phyloP scores from a whole-genome alignment of 1,284 basidiomycete genomes.

The Ustilago crameri region DNA sequence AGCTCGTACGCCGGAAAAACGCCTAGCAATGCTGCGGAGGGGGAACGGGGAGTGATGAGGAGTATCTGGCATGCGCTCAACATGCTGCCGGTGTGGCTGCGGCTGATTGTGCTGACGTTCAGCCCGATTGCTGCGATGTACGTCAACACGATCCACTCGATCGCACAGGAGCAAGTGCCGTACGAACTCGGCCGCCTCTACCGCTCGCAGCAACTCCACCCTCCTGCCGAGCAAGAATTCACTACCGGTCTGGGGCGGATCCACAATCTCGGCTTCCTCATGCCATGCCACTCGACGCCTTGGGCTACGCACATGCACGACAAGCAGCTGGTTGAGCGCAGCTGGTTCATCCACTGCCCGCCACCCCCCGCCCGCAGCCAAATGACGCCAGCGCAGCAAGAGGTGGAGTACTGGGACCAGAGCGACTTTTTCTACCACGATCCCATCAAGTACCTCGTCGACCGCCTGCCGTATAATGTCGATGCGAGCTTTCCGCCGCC shows the following conservation, averaged over 20 bases:
- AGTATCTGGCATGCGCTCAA: conserved; percentile 23
- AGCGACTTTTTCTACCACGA: conserved; percentile 83
- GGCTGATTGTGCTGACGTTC: conserved; percentile 23
- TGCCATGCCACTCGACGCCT: conserved; percentile 98
- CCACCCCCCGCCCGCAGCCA: conserved; percentile 20
- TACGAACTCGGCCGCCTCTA: conserved; percentile 34
- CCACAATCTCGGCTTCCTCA: conserved; percentile 81
- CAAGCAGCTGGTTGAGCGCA: conserved; percentile 22
- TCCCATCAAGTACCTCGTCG: conserved; percentile 76
- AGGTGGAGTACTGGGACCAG: conserved; percentile 79
- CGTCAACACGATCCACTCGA: conserved; percentile 44
- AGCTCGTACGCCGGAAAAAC: conserved; percentile 13
- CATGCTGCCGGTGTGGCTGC: conserved; percentile 29
- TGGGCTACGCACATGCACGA: conserved; percentile 88
- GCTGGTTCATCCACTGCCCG: conserved; percentile 59
- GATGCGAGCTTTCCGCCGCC: conserved; percentile 74
- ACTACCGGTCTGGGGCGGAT: conserved; percentile 38
- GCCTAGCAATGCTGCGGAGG: no score
- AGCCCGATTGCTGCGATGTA: conserved; percentile 51
- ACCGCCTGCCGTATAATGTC: conserved; percentile 76
- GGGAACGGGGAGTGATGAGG: neutral
- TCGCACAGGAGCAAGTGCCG: conserved; percentile 49
- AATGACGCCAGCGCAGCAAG: conserved; percentile 14
- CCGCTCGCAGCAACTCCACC: conserved; percentile 19
- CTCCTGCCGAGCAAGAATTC: conserved; percentile 66